These are phyloP conservation scores for Sphagnum contortum DNA, from an alignment of 225 moss, liverwort and hornwort genomes.

Conservation along the genomic window DNA sequence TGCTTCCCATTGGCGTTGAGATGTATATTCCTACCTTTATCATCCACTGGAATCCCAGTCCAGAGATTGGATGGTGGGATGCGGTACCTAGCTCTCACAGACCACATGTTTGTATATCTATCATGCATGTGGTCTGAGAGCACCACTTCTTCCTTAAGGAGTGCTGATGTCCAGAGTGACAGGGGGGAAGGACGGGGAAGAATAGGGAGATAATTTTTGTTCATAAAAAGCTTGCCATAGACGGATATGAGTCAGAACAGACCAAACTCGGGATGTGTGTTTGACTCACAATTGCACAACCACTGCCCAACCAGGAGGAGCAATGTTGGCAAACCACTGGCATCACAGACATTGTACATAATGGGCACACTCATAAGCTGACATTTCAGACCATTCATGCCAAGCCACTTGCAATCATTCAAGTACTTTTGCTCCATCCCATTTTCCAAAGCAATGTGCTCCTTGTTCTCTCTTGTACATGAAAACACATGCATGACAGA, in stretches of 20 bases:
- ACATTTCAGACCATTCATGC: slow-evolving; percentile 75
- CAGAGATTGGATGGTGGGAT: slow-evolving; percentile 98
- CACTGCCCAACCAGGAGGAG: slow-evolving; percentile 32
- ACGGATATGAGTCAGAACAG: too few relatives aligned
- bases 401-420: slow-evolving; percentile 64
- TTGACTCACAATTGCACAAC: neutral
- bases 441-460: too few relatives aligned
- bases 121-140: too few relatives aligned
- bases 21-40: slow-evolving; percentile 56
- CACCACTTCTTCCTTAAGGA: too few relatives aligned
- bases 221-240: too few relatives aligned
- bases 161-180: too few relatives aligned
- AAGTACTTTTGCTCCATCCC: slow-evolving; percentile 24
- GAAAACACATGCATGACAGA: too few relatives aligned
- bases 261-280: neutral
- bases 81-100: slow-evolving; percentile 26
- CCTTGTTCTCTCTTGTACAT: too few relatives aligned
- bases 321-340: slow-evolving; percentile 84
- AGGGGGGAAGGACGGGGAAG: too few relatives aligned
- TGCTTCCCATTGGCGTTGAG: slow-evolving; percentile 65
- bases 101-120: too few relatives aligned
- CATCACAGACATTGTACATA: slow-evolving; percentile 59
- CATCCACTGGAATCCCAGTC: slow-evolving; percentile 57
- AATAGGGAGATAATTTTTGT: too few relatives aligned
- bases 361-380: slow-evolving; percentile 46